Percentiles rank a stretch among this genome's conserved stretches.
These are phyloP conservation scores for Aspergillus coremiiformis DNA, from an alignment of 495 filamentous ascomycete genomes.

Conservation along the genomic window DNA sequence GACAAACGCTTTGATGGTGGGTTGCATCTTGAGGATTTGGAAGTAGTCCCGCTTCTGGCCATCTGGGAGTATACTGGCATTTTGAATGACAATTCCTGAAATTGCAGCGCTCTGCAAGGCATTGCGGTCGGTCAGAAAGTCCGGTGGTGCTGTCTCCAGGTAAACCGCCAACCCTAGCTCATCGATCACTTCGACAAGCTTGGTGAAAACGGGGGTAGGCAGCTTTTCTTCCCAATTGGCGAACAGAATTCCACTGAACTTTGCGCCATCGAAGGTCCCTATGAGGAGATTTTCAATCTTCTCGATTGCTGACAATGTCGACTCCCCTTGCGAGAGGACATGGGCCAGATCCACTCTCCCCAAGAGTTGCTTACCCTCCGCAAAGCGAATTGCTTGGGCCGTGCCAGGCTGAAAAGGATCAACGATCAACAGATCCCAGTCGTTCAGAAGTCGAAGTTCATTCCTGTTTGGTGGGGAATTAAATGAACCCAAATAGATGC, in stretches of 20 bases:
- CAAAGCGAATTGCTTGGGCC: slow-evolving; percentile 24
- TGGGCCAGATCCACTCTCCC: slow-evolving; percentile 37
- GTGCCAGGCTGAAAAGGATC: slow-evolving; percentile 40
- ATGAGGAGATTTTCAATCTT: slow-evolving; percentile 28
- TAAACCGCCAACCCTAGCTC: slow-evolving; percentile 39
- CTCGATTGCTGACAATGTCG: slow-evolving; percentile 20
- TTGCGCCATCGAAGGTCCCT: slow-evolving; percentile 23
- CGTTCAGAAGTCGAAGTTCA: slow-evolving; percentile 28
- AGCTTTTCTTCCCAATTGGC: slow-evolving; percentile 41
- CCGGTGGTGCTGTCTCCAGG: slow-evolving; percentile 42
- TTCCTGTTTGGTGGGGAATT: slow-evolving; percentile 23
- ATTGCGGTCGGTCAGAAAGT: slow-evolving; percentile 38
- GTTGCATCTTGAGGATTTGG: slow-evolving; percentile 31
- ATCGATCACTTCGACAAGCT: slow-evolving; percentile 29
- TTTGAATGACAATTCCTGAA: slow-evolving; percentile 41
- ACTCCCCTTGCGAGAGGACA: slow-evolving; percentile 21
- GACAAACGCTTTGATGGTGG: slow-evolving; percentile 47
- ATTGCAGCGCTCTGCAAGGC: slow-evolving; percentile 29
- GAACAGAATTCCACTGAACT: slow-evolving; percentile 42
- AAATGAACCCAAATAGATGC: slow-evolving; percentile 43
- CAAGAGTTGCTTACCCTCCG: slow-evolving; percentile 23
- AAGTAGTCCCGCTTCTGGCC: slow-evolving; percentile 48
- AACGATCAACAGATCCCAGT: slow-evolving; percentile 44
- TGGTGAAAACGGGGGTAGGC: slow-evolving; percentile 25
- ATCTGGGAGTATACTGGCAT: slow-evolving; percentile 41